Base-by-base conservation (phyloP, 371 early-diverging fungal genomes). In the Apophysomyces trapeziformis region DNA sequence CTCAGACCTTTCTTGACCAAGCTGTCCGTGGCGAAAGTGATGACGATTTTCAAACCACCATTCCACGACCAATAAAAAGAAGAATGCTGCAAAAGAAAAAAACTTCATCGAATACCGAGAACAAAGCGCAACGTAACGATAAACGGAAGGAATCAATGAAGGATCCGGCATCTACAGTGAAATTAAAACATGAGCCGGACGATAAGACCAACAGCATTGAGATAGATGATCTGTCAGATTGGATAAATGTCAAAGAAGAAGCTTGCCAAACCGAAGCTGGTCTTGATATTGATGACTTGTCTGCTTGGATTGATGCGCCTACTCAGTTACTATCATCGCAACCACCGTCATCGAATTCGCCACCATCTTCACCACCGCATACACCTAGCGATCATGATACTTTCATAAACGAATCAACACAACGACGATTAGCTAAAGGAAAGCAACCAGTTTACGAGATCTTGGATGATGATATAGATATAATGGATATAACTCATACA, bases 231-330 rank as follows among this genome's bases (percentile, higher is more conserved):
- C 21, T 50, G 21, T 50, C 54, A 21, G 21, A 50, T 4, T 50
- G 54, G 54, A 50, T 50, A n/a, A 26, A 50, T 50, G 11, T 50
- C 11, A 50, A 50, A 21, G 21, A 50, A 32, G 54, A 50, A 50
- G 21, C 16, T 5, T 5, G 9, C 16, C 4, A 50, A 50, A 11
- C 16, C 21, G 54, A 50, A 21, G 8, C n/a, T 7, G 21, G 54
- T 21, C 9, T 50, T 21, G 54, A 50, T 50, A 21, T 50, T 11
- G 54, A 50, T 21, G 54, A 50, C 11, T 26, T 50, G 11, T 50
- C 54, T 4, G n/a, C 54, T 16, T 50, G 54, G 54, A 50, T 50
- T 21, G 18, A 21, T 50, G 9, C 54, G 21, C 21, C 16, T 21
- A 50, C 54, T 5, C 16, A 16, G 8, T 9, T 21, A 7, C 8